A percentile compares a stretch with the other conserved stretches of the same genome.
phyloP scores from a whole-genome alignment of 306 rosid species.

The Cucumis melo region DNA sequence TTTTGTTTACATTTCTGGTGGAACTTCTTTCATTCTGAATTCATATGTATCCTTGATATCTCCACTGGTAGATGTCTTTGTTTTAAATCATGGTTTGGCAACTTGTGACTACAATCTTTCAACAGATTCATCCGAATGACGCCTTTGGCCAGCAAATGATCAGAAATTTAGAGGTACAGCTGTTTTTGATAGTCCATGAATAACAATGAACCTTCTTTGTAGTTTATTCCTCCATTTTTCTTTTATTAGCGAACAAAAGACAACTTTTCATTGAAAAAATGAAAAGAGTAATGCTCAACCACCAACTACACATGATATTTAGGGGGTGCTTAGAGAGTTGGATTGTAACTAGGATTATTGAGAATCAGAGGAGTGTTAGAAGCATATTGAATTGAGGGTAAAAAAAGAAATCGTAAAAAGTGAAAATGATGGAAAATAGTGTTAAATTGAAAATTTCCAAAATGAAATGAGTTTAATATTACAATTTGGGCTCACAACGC shows the following conservation, averaged over 20 bases:
- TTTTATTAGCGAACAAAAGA: neutral
- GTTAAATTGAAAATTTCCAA: too few species aligned
- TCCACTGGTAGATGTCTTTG: neutral
- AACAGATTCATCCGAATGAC: slow-evolving; percentile 86
- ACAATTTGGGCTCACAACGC: too few species aligned
- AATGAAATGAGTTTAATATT: too few species aligned
- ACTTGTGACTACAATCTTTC: slow-evolving; percentile 15
- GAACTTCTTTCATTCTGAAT: neutral
- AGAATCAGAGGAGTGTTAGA: too few species aligned
- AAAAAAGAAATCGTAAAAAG: too few species aligned
- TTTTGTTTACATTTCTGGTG: neutral
- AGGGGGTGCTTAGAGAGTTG: too few species aligned
- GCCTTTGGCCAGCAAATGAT: slow-evolving; percentile 98
- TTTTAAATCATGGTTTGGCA: slow-evolving; percentile 10
- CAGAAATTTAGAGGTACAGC: slow-evolving; percentile 69
- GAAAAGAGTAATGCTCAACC: too few species aligned
- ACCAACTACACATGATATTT: too few species aligned
- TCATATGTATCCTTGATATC: neutral
- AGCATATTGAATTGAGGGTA: too few species aligned
- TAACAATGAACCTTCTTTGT: neutral
- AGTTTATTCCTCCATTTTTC: neutral
- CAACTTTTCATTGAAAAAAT: too few species aligned
- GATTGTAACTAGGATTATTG: too few species aligned
- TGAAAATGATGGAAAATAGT: too few species aligned
- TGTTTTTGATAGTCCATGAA: neutral